Evolutionary conservation across 2,329 filamentous ascomycete species (phyloP).

Genomic region (Ceratocystis cubensis): DNA sequence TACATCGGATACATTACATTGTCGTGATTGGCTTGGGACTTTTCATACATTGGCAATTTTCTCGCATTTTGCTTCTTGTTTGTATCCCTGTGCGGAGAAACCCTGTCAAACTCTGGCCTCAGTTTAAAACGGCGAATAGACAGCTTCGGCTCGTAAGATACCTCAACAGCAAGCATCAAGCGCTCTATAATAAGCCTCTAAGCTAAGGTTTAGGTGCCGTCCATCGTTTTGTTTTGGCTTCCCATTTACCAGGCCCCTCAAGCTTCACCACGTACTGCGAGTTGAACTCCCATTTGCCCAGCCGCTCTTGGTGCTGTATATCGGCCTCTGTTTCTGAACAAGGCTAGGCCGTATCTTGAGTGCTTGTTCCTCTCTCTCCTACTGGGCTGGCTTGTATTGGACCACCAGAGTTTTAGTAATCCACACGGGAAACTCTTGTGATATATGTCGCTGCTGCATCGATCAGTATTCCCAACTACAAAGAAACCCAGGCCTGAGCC

Average conservation of each 20-base stretch:
- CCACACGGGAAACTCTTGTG: not conserved
- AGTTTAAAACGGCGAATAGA: too few relatives aligned
- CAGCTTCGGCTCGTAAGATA: not conserved
- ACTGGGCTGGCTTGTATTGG: not conserved
- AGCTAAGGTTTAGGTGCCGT: not conserved
- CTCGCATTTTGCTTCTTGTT: not conserved
- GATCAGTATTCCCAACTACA: not conserved
- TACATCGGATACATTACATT: not conserved
- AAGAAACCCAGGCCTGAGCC: not conserved
- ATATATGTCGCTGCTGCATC: not conserved
- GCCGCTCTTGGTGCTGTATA: too few relatives aligned
- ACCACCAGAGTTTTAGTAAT: not conserved
- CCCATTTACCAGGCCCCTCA: too few relatives aligned
- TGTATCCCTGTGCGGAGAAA: not conserved
- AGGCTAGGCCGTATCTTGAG: too few relatives aligned
- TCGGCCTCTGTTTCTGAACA: too few relatives aligned
- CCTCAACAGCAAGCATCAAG: not conserved
- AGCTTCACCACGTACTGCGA: too few relatives aligned
- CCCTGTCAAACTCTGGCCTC: not conserved
- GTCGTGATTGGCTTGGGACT: not conserved
- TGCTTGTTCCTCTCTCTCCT: too few relatives aligned
- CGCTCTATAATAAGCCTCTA: too few relatives aligned
- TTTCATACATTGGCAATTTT: not conserved
- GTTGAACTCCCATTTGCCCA: too few relatives aligned
- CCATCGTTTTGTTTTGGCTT: not conserved